phyloP scores from a whole-genome alignment of 202 grass and related monocot species.

The Setaria viridis region DNA sequence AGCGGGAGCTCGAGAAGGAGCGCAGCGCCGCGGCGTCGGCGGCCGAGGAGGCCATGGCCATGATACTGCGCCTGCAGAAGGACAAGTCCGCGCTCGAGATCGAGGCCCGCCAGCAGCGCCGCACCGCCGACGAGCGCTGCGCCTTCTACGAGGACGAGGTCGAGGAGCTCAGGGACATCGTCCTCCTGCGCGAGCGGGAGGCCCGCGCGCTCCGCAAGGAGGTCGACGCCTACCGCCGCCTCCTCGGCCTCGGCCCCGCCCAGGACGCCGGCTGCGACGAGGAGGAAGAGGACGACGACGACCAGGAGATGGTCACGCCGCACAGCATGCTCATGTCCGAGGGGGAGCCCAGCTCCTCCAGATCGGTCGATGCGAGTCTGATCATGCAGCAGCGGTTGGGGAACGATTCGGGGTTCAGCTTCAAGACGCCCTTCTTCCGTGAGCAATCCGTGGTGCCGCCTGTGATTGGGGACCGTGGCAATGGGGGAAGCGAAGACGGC shows the following conservation, averaged over 20 bases:
- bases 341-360: slow-evolving; percentile 42
- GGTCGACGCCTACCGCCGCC: slow-evolving; percentile 66
- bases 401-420: slow-evolving; percentile 41
- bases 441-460: background rate
- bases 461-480: slow-evolving; percentile 4
- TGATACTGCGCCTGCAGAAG: slow-evolving; percentile 94
- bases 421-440: background rate
- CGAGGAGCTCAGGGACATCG: slow-evolving; percentile 80
- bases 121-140: slow-evolving; percentile 71
- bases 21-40: slow-evolving; percentile 75
- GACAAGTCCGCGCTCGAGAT: slow-evolving; percentile 83
- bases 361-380: background rate
- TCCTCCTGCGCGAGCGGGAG: slow-evolving; percentile 79
- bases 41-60: slow-evolving; percentile 92
- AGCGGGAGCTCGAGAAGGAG: slow-evolving; percentile 83
- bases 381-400: background rate
- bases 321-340: slow-evolving; percentile 27
- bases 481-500: background rate
- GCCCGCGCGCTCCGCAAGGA: slow-evolving; percentile 65
- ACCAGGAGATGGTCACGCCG: slow-evolving; percentile 43
- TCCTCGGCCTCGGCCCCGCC: slow-evolving; percentile 42
- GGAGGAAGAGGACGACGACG: background rate
- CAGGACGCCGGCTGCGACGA: too few species aligned
- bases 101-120: slow-evolving; percentile 70
- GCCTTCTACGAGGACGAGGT: slow-evolving; percentile 83